Evolutionary conservation across 2,329 filamentous ascomycete species (phyloP), one percentile per base, ranked within the genome.

Genomic region (Colletotrichum tropicicola): DNA sequence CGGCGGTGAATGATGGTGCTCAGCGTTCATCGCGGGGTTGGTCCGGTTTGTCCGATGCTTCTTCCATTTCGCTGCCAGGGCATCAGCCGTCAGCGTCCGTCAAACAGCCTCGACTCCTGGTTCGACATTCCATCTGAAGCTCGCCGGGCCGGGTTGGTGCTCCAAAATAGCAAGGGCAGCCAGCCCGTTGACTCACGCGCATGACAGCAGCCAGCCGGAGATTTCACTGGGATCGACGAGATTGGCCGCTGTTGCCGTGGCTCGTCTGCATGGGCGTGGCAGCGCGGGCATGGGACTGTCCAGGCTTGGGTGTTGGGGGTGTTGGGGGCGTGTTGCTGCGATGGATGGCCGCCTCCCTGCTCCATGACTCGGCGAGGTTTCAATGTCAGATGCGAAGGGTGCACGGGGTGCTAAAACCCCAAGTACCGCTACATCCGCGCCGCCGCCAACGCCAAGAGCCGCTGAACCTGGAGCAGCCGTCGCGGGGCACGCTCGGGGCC

Each of bases 361-460:
- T 52, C 57, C 61, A 53, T 65, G 61, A 65, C 61, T 65, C 56
- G 56, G 47, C 15, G 55, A 35, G 47, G 47, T 53, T 64, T 60
- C 60, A 60, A 64, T 52, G 45, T 35, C 32, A 21, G 41, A 54
- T n/a, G 48, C n/a, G 44, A 62, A 37, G 44, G 32, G 32, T 49
- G 59, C 43, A 62, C 32, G 52, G 35, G 27, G 15, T 51, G 19
- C 52, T 30, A 57, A 57, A 39, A 25, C 51, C 30, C 37, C 39
- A 52, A 23, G 41, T 65, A 35, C 56, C 61, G 61, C 61, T 60
- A 43, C 61, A 65, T 60, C 48, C 56, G 61, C 56, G 43, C n/a
- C 32, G 15, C 21, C 56, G 30, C 30, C 15, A n/a, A n/a, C n/a
- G n/a, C n/a, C n/a, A n/a, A 25, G 21, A 47, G 54, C 47, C 48